phyloP scores from a whole-genome alignment of 2,329 filamentous ascomycete genomes.

The Penicillium italicum region DNA sequence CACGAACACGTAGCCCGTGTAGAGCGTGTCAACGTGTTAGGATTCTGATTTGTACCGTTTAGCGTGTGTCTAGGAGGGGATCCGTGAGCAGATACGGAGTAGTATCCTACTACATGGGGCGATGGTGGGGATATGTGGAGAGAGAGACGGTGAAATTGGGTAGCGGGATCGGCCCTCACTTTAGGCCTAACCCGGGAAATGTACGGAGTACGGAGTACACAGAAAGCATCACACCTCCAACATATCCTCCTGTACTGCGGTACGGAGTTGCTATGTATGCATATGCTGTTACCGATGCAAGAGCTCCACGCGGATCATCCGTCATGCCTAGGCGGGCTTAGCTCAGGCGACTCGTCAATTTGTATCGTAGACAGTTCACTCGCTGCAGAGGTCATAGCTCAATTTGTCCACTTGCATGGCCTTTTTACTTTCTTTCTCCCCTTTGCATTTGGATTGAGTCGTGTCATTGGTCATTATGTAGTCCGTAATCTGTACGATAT shows the following conservation, averaged over 20 bases:
- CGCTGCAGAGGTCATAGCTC: constrained; percentile 1
- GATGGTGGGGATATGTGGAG: not conserved
- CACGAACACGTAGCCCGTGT: constrained; percentile 18
- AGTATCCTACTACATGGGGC: not conserved
- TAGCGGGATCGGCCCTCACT: constrained; percentile 8
- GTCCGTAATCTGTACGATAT: not conserved
- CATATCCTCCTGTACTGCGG: not conserved
- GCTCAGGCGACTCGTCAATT: constrained; percentile 18
- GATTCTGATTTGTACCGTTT: constrained; percentile 3
- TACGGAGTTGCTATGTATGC: not conserved
- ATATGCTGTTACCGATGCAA: constrained; percentile 2
- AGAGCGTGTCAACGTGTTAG: constrained; percentile 3
- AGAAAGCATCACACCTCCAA: not conserved
- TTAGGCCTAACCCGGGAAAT: constrained; percentile 1
- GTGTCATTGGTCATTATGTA: not conserved
- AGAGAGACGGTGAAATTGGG: constrained; percentile 4
- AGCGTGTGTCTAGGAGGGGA: not conserved
- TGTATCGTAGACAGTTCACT: constrained; percentile 7
- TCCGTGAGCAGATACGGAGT: not conserved
- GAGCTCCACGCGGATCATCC: constrained; percentile 18
- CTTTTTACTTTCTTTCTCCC: not conserved
- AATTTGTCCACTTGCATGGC: not conserved
- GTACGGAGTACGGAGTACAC: too few species aligned
- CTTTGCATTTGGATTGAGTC: not conserved
- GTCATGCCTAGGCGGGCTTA: constrained; percentile 8